A percentile compares a stretch with the other conserved stretches of the same genome.
Evolutionary conservation across 441 rosid species (phyloP).

Genomic region (Populus tomentosa): DNA sequence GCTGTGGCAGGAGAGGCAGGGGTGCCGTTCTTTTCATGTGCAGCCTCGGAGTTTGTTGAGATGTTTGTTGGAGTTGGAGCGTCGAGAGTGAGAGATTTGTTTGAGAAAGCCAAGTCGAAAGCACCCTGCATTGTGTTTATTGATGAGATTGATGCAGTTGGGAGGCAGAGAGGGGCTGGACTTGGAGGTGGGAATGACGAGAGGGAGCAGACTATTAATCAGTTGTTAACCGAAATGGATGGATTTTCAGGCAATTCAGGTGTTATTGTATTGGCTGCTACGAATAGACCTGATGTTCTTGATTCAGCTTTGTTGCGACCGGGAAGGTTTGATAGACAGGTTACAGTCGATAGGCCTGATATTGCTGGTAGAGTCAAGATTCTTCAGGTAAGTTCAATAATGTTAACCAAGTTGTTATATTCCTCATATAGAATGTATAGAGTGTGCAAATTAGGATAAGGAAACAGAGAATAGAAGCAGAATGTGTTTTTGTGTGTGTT

Average conservation of each 20-base stretch:
- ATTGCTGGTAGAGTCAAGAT: slow-evolving; percentile 92
- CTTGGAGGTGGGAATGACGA: slow-evolving; percentile 92
- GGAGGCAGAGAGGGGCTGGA: slow-evolving; percentile 95
- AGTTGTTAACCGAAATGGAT: slow-evolving; percentile 89
- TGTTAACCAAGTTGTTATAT: not conserved
- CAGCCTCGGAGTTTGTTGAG: slow-evolving; percentile 84
- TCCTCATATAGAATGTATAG: not conserved
- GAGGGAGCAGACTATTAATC: slow-evolving; percentile 83
- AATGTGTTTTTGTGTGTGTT: not conserved
- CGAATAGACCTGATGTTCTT: slow-evolving; percentile 85
- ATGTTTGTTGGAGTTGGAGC: slow-evolving; percentile 86
- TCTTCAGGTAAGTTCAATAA: slow-evolving; percentile 54
- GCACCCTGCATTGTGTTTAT: slow-evolving; percentile 77
- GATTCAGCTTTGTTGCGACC: slow-evolving; percentile 80
- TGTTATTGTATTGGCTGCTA: slow-evolving; percentile 85
- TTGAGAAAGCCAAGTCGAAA: slow-evolving; percentile 74
- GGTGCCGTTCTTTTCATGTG: slow-evolving; percentile 74
- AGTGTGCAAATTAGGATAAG: not conserved
- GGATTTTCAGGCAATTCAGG: slow-evolving; percentile 89
- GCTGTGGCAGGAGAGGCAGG: slow-evolving; percentile 92
- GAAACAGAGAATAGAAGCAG: not conserved
- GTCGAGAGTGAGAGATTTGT: slow-evolving; percentile 77
- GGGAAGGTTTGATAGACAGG: slow-evolving; percentile 83
- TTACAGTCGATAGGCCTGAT: slow-evolving; percentile 88
- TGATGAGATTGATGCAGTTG: slow-evolving; percentile 89